Evolutionary conservation across 495 filamentous ascomycete species (phyloP), one percentile per base, ranked within the genome.

Genomic region (Podospora sp.): DNA sequence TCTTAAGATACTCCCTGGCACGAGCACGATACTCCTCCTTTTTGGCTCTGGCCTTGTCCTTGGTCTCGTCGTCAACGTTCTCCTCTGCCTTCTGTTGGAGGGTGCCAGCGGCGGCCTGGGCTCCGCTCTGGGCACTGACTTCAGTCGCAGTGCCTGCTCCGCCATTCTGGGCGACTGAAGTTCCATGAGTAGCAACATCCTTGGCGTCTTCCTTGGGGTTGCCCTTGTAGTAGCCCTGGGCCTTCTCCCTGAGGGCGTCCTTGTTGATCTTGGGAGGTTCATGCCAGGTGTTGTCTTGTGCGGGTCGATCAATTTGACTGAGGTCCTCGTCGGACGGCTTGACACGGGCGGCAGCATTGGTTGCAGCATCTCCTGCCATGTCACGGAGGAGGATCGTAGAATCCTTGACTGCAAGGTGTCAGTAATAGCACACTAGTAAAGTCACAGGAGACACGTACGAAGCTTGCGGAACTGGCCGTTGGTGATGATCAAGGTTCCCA

Each of bases 401-500:
- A 82, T 99, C 95, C 61, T 85, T 92, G 66, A 99, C 92, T 95
- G 67, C 81, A 90, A 55, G 94, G 87, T 92, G 69, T 73, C 49
- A 75, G 46, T 9, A 25, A 22, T 8, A 12, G 11, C 7, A 55
- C 55, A 29, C 33, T 6, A 8, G 2, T 18, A 0, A 3, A 4
- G 60, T 21, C 40, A 4, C 11, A 24, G 6, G 8, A 14, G 46
- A 55, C 8, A 89, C 92, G 77, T 84, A 95, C 92, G 79, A 22
- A 97, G 87, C 82, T 97, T 97, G 56, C 93, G 86, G 83, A 97
- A 97, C 80, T 97, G 94, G 66, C 95, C 96, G 69, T 99, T 99
- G 66, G 93, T 94, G 75, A 98, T 90, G 68, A 99, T 80, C 56
- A 99, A 85, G 12, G 90, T 94, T 53, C 96, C 95, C 8, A 99